Evolutionary conservation across 768 basidiomycete species (phyloP).

Genomic region (Hygrocybe punicea): DNA sequence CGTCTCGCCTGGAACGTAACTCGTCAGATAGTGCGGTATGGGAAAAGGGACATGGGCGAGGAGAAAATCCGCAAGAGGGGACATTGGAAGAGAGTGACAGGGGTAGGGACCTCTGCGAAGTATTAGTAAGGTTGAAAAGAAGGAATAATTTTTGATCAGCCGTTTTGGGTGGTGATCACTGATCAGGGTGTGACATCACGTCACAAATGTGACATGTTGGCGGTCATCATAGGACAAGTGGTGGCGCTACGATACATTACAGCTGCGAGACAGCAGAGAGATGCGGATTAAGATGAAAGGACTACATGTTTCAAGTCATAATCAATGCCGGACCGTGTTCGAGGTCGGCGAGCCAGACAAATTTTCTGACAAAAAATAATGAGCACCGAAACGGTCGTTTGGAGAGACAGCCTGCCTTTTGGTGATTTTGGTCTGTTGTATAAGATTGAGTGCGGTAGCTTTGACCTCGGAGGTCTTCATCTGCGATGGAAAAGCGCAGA

Average conservation of each 20-base stretch:
- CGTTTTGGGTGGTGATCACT: background rate
- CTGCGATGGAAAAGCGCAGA: slow-evolving; percentile 51
- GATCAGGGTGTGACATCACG: background rate
- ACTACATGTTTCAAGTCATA: slow-evolving; percentile 38
- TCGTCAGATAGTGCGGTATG: slow-evolving; percentile 53
- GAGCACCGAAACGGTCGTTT: background rate
- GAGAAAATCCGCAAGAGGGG: slow-evolving; percentile 70
- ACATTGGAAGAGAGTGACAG: slow-evolving; percentile 43
- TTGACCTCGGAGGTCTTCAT: slow-evolving; percentile 41
- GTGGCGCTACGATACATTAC: background rate
- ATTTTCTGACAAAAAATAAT: slow-evolving; percentile 36
- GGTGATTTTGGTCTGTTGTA: slow-evolving; percentile 43
- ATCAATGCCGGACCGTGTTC: slow-evolving; percentile 53
- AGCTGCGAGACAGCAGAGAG: too few relatives aligned
- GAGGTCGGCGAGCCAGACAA: slow-evolving; percentile 50
- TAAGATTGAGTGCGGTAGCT: slow-evolving; percentile 41
- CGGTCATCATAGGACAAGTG: background rate
- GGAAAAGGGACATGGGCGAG: slow-evolving; percentile 53
- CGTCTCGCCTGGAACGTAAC: slow-evolving; percentile 70
- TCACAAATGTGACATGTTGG: background rate
- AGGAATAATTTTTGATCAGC: background rate
- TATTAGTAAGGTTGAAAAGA: slow-evolving; percentile 7
- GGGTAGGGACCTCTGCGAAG: background rate
- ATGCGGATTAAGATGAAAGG: background rate
- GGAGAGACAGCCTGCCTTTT: slow-evolving; percentile 33